Conservation (phyloP, 2,329 filamentous ascomycete species). For the Diaporthe ilicicola region DNA sequence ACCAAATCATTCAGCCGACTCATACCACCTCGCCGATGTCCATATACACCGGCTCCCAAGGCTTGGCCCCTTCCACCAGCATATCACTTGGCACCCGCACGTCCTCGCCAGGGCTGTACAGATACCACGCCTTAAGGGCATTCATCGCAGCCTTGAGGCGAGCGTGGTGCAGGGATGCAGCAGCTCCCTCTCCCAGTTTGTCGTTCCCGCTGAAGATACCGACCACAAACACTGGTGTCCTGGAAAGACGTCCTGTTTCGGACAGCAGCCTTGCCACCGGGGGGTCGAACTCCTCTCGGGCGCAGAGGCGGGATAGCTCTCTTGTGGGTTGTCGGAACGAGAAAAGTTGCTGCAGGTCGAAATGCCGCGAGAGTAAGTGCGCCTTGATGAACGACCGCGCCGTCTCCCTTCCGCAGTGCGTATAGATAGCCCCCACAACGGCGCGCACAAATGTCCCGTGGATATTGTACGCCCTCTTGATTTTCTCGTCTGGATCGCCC, state of each 20-base stretch:
- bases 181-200: constrained; percentile 91
- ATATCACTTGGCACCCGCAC: constrained; percentile 75
- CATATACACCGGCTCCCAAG: constrained; percentile 74
- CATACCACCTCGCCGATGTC: constrained; percentile 76
- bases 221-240: constrained; percentile 90
- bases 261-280: constrained; percentile 88
- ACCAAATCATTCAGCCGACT: constrained; percentile 30
- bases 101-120: constrained; percentile 81
- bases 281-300: constrained; percentile 85
- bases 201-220: constrained; percentile 92
- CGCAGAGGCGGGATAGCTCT: constrained; percentile 85
- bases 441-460: constrained; percentile 80
- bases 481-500: constrained; percentile 40
- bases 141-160: constrained; percentile 82
- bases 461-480: constrained; percentile 43
- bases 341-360: constrained; percentile 82
- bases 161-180: constrained; percentile 79
- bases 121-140: constrained; percentile 92
- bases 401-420: constrained; percentile 82
- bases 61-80: constrained; percentile 65
- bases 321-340: constrained; percentile 83
- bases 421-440: constrained; percentile 83
- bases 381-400: constrained; percentile 83
- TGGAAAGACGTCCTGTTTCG: constrained; percentile 87
- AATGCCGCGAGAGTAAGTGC: constrained; percentile 82